These are phyloP conservation scores for Stemphylium vesicarium DNA, from an alignment of 2,329 filamentous ascomycete species.

Conservation along the genomic window DNA sequence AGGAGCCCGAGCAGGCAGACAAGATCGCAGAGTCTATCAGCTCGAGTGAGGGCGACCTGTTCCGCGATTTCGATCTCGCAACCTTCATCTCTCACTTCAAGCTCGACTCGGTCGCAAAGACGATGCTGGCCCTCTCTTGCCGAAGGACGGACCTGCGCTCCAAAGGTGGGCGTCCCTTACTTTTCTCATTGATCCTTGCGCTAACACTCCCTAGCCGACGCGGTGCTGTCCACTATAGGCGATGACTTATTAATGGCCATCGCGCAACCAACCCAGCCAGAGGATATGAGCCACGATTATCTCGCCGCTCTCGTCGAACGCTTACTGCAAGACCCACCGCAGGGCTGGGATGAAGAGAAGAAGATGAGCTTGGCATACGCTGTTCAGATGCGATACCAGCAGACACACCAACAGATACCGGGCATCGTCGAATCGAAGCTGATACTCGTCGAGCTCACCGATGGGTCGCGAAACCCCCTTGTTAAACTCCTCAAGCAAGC, in stretches of 20 bases:
- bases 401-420: slow-evolving; percentile 69
- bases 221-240: slow-evolving; percentile 83
- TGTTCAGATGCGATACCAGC: slow-evolving; percentile 67
- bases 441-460: slow-evolving; percentile 70
- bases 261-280: slow-evolving; percentile 66
- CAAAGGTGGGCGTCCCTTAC: slow-evolving; percentile 70
- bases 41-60: slow-evolving; percentile 87
- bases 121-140: slow-evolving; percentile 85
- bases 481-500: slow-evolving; percentile 72
- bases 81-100: slow-evolving; percentile 97
- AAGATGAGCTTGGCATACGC: slow-evolving; percentile 72
- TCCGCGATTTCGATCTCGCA: slow-evolving; percentile 94
- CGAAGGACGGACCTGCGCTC: slow-evolving; percentile 82
- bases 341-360: slow-evolving; percentile 79
- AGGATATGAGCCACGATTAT: slow-evolving; percentile 71
- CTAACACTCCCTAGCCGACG: slow-evolving; percentile 69
- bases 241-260: slow-evolving; percentile 78
- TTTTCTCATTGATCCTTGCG: slow-evolving; percentile 6
- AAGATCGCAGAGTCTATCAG: slow-evolving; percentile 96
- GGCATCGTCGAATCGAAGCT: slow-evolving; percentile 73
- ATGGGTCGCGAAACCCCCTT: slow-evolving; percentile 64
- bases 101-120: slow-evolving; percentile 85
- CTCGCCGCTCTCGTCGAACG: slow-evolving; percentile 83
- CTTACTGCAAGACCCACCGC: slow-evolving; percentile 84
- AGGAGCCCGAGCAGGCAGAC: slow-evolving; percentile 79